Conservation (phyloP, 768 basidiomycete species). For the Pisolithus microcarpus region DNA sequence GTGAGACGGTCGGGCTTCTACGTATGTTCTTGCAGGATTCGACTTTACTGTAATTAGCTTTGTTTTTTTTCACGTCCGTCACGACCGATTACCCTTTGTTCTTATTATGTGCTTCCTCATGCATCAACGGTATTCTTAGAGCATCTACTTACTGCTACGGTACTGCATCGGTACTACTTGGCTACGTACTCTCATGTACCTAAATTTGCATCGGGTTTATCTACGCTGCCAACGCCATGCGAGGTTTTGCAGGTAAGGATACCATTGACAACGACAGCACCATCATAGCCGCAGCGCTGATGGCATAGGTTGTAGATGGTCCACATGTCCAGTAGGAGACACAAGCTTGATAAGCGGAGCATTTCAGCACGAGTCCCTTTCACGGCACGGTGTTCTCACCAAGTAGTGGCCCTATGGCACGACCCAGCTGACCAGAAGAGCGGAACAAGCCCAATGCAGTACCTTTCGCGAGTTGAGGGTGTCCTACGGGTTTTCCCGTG, state of each 20-base stretch:
- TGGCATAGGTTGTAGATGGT: constrained; percentile 66
- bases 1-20: constrained; percentile 7
- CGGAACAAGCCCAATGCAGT: constrained; percentile 80
- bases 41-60: neutral
- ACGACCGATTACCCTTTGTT: neutral
- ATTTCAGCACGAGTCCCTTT: constrained; percentile 8
- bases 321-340: constrained; percentile 87
- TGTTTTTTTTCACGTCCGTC: neutral
- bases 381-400: constrained; percentile 40
- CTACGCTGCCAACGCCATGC: neutral
- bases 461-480: constrained; percentile 74
- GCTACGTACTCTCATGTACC: too few relatives aligned
- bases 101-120: neutral
- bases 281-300: constrained; percentile 60
- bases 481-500: constrained; percentile 49
- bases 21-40: neutral
- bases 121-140: neutral
- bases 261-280: constrained; percentile 53
- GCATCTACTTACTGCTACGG: neutral
- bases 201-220: too few relatives aligned
- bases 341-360: constrained; percentile 47
- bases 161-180: neutral
- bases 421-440: constrained; percentile 89
- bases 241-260: constrained; percentile 27
- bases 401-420: constrained; percentile 87